Evolutionary conservation across 768 basidiomycete species (phyloP).

Genomic region (Xerocomellus amylosporus): DNA sequence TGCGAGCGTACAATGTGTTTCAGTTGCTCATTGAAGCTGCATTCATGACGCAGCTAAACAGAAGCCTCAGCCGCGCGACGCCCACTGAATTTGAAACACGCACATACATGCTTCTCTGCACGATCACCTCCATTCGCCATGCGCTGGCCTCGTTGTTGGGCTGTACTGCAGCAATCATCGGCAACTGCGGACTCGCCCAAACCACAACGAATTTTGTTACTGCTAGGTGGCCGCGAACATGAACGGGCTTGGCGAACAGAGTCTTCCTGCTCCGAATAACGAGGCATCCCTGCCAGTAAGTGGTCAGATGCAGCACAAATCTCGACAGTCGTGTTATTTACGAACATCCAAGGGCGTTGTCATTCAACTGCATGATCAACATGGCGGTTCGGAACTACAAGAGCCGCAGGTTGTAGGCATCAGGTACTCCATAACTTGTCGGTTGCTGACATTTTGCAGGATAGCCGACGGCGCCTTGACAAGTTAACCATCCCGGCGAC

Average conservation of each 20-base stretch:
- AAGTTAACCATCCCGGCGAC: conserved; percentile 13
- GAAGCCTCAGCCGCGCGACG: not conserved
- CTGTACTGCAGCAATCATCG: not conserved
- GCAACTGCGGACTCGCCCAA: not conserved
- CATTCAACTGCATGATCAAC: conserved; percentile 2
- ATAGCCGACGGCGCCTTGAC: conserved; percentile 3
- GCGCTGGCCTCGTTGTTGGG: conserved; percentile 2
- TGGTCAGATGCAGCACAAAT: not conserved
- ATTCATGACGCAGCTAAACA: too few relatives aligned
- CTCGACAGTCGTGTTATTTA: conserved; percentile 1
- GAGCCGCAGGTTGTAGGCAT: conserved; percentile 1
- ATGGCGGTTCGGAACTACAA: not conserved
- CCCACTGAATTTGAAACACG: not conserved
- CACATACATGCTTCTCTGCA: not conserved
- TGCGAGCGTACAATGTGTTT: too few relatives aligned
- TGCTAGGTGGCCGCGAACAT: conserved; percentile 1
- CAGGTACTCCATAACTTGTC: not conserved
- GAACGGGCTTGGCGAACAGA: not conserved
- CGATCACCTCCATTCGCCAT: not conserved
- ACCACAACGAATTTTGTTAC: not conserved
- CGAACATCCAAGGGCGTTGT: conserved; percentile 2
- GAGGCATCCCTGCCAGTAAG: conserved; percentile 1
- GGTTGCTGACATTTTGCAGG: conserved; percentile 8
- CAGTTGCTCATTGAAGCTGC: too few relatives aligned
- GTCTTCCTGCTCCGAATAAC: not conserved